phyloP scores from a whole-genome alignment of 2,329 filamentous ascomycete species.

The Diplodia intermedia region DNA sequence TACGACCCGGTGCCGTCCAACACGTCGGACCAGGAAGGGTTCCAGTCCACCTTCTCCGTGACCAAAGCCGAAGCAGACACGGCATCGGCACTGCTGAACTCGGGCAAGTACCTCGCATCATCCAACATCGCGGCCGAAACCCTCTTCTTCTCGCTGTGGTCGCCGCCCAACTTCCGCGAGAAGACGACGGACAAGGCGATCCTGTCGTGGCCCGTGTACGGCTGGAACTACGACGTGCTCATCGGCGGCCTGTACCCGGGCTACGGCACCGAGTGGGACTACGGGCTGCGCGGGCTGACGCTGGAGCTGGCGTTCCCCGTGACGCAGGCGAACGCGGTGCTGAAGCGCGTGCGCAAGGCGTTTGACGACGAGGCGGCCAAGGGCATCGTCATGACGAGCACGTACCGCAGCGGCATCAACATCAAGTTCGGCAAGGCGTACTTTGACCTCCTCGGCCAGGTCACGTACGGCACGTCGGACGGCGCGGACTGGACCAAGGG shows the following conservation, averaged over 20 bases:
- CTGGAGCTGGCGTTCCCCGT: constrained; percentile 61
- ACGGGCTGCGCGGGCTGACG: constrained; percentile 46
- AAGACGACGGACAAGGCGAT: constrained; percentile 57
- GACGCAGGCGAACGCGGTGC: constrained; percentile 58
- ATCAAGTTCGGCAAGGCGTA: constrained; percentile 61
- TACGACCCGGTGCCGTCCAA: constrained; percentile 56
- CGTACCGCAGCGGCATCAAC: constrained; percentile 61
- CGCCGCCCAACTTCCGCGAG: constrained; percentile 61
- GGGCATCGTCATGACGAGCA: constrained; percentile 57
- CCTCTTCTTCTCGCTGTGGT: constrained; percentile 59
- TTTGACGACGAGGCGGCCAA: constrained; percentile 57
- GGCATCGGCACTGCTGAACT: constrained; percentile 54
- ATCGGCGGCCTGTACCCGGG: constrained; percentile 59
- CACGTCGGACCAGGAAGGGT: constrained; percentile 55
- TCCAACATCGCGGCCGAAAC: constrained; percentile 60
- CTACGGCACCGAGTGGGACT: constrained; percentile 36
- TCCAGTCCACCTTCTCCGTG: constrained; percentile 61
- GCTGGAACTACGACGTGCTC: constrained; percentile 62
- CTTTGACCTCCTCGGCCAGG: constrained; percentile 59
- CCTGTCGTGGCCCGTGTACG: constrained; percentile 58
- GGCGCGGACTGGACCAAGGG: constrained; percentile 59
- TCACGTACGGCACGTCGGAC: constrained; percentile 57
- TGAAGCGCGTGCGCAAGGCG: constrained; percentile 57
- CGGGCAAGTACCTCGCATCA: constrained; percentile 55
- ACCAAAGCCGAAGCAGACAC: constrained; percentile 53